phyloP scores from a whole-genome alignment of 208 protist species.

The Endotrypanum monterogeii region DNA sequence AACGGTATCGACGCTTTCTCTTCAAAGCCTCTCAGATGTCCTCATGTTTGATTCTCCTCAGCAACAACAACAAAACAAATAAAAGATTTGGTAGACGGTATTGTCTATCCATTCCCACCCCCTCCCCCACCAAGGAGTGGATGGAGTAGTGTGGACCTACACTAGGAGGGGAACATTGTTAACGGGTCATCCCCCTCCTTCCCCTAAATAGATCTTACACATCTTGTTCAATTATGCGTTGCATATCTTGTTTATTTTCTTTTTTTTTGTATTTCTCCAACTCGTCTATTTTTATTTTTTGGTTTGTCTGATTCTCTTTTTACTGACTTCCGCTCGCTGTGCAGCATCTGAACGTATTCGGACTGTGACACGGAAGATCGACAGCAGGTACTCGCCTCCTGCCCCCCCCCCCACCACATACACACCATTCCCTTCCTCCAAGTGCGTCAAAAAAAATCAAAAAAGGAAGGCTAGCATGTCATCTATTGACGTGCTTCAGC shows the following conservation, averaged over 20 bases:
- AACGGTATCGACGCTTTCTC: background rate
- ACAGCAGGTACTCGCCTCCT: background rate
- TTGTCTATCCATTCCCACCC: background rate
- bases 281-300: too few species aligned
- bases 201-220: too few species aligned
- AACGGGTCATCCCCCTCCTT: background rate
- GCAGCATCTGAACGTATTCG: background rate
- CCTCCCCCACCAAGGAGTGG: background rate
- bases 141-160: too few species aligned
- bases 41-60: background rate
- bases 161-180: too few species aligned
- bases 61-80: background rate
- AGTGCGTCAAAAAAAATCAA: background rate
- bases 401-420: too few species aligned
- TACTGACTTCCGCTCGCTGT: background rate
- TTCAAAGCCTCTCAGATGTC: background rate
- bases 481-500: conserved; percentile 55
- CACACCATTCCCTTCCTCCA: too few species aligned
- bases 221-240: too few species aligned
- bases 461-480: conserved; percentile 10
- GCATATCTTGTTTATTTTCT: too few species aligned
- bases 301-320: too few species aligned
- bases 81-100: background rate
- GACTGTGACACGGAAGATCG: background rate
- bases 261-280: too few species aligned